These are phyloP conservation scores for Ustilago tritici DNA, from an alignment of 1,284 basidiomycete genomes.

Conservation along the genomic window DNA sequence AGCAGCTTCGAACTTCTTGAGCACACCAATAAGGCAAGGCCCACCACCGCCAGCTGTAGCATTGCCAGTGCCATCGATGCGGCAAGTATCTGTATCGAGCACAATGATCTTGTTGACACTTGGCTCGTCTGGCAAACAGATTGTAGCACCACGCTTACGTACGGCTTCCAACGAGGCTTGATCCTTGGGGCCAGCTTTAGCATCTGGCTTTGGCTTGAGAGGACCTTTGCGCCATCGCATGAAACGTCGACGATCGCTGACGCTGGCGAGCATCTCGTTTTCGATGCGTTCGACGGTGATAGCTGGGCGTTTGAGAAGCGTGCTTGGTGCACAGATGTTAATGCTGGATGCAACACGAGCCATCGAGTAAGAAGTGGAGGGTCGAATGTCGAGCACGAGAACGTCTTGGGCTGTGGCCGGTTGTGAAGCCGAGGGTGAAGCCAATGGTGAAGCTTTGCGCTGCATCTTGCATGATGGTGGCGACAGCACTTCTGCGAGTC, in stretches of 20 bases:
- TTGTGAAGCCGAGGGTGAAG: background rate
- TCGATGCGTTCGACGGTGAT: conserved; percentile 65
- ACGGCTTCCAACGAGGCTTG: conserved; percentile 24
- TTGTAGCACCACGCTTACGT: conserved; percentile 34
- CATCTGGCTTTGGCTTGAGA: conserved; percentile 23
- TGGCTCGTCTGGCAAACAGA: conserved; percentile 33
- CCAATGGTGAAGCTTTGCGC: conserved; percentile 1
- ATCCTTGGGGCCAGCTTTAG: conserved; percentile 13
- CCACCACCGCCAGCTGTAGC: conserved; percentile 64
- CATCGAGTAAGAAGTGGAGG: conserved; percentile 72
- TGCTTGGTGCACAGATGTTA: conserved; percentile 91
- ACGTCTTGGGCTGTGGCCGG: conserved; percentile 37
- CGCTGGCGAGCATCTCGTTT: conserved; percentile 61
- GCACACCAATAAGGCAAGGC: conserved; percentile 63
- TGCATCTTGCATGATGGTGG: conserved; percentile 28
- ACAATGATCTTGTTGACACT: conserved; percentile 62
- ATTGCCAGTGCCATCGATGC: conserved; percentile 57
- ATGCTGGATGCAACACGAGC: conserved; percentile 74
- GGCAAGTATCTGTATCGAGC: conserved; percentile 61
- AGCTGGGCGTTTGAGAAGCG: conserved; percentile 76
- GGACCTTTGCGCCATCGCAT: conserved; percentile 56
- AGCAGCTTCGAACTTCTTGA: conserved; percentile 66
- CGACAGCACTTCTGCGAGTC: conserved; percentile 33
- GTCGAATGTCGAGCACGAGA: conserved; percentile 84
- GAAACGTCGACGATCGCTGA: conserved; percentile 50